Evolutionary conservation across 208 protist genomes (phyloP).

Genomic region (Trypanosoma platydactyli): DNA sequence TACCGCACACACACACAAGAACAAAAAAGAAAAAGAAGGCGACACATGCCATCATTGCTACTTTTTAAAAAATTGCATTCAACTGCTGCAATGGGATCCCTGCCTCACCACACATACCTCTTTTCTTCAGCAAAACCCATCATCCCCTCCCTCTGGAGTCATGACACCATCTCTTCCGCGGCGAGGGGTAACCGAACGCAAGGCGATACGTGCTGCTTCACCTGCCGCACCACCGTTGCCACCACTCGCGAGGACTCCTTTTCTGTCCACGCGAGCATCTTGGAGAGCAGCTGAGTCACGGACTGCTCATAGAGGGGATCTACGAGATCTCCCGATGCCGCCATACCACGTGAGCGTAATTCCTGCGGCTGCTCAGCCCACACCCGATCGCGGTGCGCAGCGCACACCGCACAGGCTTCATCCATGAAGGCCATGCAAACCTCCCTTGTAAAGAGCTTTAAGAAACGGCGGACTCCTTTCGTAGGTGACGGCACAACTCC

Average conservation of each 20-base stretch:
- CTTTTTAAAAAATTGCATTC: too few species aligned
- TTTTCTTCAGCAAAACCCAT: too few species aligned
- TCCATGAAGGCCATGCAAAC: conserved; percentile 57
- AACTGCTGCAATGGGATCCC: too few species aligned
- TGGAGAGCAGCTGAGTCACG: conserved; percentile 46
- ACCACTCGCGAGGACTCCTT: conserved; percentile 33
- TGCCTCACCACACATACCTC: too few species aligned
- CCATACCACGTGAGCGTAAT: conserved; percentile 28
- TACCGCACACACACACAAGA: not conserved
- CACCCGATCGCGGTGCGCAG: conserved; percentile 33
- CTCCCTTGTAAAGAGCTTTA: conserved; percentile 36
- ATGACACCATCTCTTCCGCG: not conserved
- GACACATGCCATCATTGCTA: too few species aligned
- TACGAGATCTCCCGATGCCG: conserved; percentile 43
- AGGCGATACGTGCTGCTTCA: conserved; percentile 29
- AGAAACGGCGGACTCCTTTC: conserved; percentile 31
- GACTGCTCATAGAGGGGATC: conserved; percentile 37
- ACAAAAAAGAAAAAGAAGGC: not conserved
- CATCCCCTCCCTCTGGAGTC: not conserved
- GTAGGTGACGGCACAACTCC: not conserved
- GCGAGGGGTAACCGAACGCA: not conserved
- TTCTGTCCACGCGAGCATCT: conserved; percentile 53
- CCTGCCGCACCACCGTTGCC: conserved; percentile 30
- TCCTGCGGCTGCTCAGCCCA: conserved; percentile 43
- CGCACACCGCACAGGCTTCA: conserved; percentile 37